phyloP scores from a whole-genome alignment of 2,329 filamentous ascomycete genomes.

The Triangularia setosa region DNA sequence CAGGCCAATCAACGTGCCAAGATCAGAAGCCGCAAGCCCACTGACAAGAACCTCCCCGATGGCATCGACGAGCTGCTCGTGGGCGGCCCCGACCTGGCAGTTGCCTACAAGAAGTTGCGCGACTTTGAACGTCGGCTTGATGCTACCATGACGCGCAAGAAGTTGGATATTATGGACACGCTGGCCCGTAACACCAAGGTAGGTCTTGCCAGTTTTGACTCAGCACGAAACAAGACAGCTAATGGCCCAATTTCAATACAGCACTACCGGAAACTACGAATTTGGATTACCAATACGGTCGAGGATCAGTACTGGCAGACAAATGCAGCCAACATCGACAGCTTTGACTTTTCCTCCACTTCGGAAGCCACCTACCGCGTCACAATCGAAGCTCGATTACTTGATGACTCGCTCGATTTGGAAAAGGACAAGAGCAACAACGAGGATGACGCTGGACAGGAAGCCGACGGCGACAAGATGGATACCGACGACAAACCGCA shows the following conservation, averaged over 20 bases:
- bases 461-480: conserved; percentile 45
- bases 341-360: conserved; percentile 76
- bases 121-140: conserved; percentile 86
- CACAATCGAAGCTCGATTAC: conserved; percentile 82
- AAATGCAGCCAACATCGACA: conserved; percentile 60
- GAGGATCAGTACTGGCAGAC: conserved; percentile 94
- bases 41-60: conserved; percentile 91
- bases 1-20: conserved; percentile 65
- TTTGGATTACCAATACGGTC: conserved; percentile 93
- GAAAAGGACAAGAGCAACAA: conserved; percentile 49
- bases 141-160: conserved; percentile 89
- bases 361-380: conserved; percentile 79
- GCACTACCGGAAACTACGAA: conserved; percentile 77
- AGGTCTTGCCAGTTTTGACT: conserved; percentile 16
- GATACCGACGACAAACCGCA: conserved; percentile 54
- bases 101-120: conserved; percentile 77
- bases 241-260: conserved; percentile 32
- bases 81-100: conserved; percentile 75
- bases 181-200: conserved; percentile 71
- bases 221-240: conserved; percentile 4
- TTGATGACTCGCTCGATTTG: conserved; percentile 64
- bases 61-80: conserved; percentile 68
- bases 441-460: conserved; percentile 42
- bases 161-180: conserved; percentile 82
- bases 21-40: conserved; percentile 81